Conservation (phyloP, 2,329 filamentous ascomycete species). For the Paraphoma sp. region DNA sequence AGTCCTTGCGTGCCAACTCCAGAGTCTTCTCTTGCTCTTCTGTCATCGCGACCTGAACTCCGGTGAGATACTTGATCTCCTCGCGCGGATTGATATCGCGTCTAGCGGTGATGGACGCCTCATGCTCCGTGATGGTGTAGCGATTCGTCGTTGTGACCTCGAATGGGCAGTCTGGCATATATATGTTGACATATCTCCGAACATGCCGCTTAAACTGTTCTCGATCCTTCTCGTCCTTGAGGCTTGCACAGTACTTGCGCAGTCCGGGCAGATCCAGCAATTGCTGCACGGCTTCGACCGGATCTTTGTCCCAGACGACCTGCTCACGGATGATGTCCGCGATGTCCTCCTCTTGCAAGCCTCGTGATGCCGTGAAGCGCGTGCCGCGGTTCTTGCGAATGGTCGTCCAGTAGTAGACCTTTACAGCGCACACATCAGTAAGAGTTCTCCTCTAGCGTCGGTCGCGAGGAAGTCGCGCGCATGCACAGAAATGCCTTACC, state of each 20-base stretch:
- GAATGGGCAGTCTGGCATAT: constrained; percentile 91
- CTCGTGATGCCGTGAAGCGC: constrained; percentile 84
- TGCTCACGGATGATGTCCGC: constrained; percentile 66
- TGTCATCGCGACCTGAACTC: constrained; percentile 91
- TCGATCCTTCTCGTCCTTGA: constrained; percentile 79
- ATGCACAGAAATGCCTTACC: constrained; percentile 61
- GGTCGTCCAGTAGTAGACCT: constrained; percentile 96
- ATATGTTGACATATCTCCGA: constrained; percentile 89
- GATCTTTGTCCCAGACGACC: constrained; percentile 77
- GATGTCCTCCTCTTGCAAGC: constrained; percentile 71
- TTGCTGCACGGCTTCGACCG: constrained; percentile 72
- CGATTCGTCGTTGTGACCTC: constrained; percentile 94
- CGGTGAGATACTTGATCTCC: constrained; percentile 86
- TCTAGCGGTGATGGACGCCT: constrained; percentile 85
- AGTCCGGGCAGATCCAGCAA: constrained; percentile 77
- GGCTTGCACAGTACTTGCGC: constrained; percentile 69
- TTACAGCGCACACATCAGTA: constrained; percentile 20
- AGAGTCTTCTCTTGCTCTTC: constrained; percentile 86
- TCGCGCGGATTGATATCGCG: constrained; percentile 81
- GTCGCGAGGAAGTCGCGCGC: constrained; percentile 15
- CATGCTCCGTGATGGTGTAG: constrained; percentile 89
- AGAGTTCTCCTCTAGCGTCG: constrained; percentile 3
- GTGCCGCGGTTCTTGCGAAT: constrained; percentile 91
- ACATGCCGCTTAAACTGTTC: constrained; percentile 87
- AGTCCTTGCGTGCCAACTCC: constrained; percentile 84